Base-by-base conservation (phyloP, 108 stramenopile species). In the Cyclostephanos tholiformis region DNA sequence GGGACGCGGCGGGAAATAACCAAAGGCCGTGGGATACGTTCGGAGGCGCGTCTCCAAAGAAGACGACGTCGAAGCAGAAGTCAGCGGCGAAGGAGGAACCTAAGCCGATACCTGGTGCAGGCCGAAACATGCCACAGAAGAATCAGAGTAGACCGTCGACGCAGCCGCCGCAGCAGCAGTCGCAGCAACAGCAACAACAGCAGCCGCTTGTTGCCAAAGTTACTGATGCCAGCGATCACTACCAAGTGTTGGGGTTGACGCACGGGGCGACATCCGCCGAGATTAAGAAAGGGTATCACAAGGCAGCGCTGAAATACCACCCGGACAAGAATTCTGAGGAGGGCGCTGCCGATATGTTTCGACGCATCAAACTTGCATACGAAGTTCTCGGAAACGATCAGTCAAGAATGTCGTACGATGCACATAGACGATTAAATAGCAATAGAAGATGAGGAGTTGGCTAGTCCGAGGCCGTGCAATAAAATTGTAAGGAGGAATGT, bases 201-300 rank as follows among this genome's bases (percentile, higher is more conserved):
- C 41, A 39, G 32, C 39, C 4, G 56, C 48, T 63, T 49, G 19
- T 44, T 44, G 30, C 36, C 23, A 53, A 58, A 50, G 23, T 26
- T 25, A 72, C 61, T 59, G 61, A 53, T 59, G 63, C 44, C 26
- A 23, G 44, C 52, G 59, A 52, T 36, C 87, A 90, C 59, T 97
- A 97, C 65, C 53, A 63, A 27, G 85, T 86, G 6, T 80, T 97
- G 29, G 84, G 70, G 19, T 66, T 95, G 26, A 56, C 23, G 9
- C 75, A 60, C 63, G 76, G 76, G 25, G 90, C 93, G 22, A 82
- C 82, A 11, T 72, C 68, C 35, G 79, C 78, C 38, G 85, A 92
- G 58, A 90, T 96, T 32, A 92, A 91, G 77, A 91, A 88, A 63
- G 86, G 91, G 6, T 91, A 90, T 67, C 85, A 86, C 38, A 90